Base-by-base conservation (phyloP, 1,284 basidiomycete species). In the Thelephora terrestris region DNA sequence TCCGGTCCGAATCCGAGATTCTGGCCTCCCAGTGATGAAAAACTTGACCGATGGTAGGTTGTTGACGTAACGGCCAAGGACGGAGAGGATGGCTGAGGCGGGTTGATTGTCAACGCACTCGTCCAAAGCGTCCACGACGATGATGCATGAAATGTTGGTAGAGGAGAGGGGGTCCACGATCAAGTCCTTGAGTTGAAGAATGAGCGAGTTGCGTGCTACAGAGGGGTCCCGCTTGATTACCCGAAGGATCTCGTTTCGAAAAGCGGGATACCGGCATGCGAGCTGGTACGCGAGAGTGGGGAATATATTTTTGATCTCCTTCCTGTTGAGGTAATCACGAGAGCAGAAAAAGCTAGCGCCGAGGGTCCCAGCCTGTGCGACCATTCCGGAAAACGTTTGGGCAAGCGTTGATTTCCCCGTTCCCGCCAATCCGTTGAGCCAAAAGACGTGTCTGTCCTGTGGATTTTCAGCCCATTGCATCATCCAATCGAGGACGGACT, bases 341-440 rank as follows among this genome's bases (percentile, higher is more conserved):
- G 55, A 55, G 50, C 53, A 60, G 46, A 62, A 63, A 52, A 59
- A 62, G 50, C 50, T 58, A 5, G 57, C 61, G 24, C 54, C 58
- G 3, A 60, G 57, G 24, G 18, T 18, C 21, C 37, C 37, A 18
- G 9, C 9, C 9, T 18, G 7, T 18, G 23, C 17, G 17, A 39
- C 17, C 17, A 18, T 18, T 39, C 43, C 16, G 9, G 47, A 21
- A 23, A 48, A 21, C 5, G 49, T 51, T 25, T 50, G 46, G 18
- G 55, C 53, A n/a, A 53, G 3, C n/a, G n/a, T n/a, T n/a, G n/a
- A n/a, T n/a, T n/a, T n/a, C n/a, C n/a, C n/a, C n/a, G n/a, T n/a
- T n/a, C 53, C 55, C 12, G 55, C 55, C 5, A 38, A 20, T 7
- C 54, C 55, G 27, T 49, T 46, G 23, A 55, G 27, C 54, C 52